Evolutionary conservation across 345 rosid species (phyloP).

Genomic region (Rhizophora apiculata): DNA sequence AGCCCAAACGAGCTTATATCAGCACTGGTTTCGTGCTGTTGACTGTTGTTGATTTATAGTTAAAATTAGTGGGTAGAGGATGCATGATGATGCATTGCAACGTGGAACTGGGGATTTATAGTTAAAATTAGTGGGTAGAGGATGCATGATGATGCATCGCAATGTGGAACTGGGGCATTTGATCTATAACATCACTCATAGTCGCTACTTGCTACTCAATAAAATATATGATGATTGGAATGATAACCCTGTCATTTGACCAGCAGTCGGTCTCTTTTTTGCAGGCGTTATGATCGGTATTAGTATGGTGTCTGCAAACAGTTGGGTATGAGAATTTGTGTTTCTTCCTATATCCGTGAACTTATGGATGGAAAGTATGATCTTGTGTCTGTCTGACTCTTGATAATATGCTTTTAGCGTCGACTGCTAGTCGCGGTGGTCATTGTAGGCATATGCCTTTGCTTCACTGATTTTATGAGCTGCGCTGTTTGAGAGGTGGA

Average conservation of each 20-base stretch:
- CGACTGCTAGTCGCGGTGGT: constrained; percentile 6
- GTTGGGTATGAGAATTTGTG: constrained; percentile 12
- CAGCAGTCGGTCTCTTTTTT: background rate
- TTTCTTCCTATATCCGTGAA: constrained; percentile 16
- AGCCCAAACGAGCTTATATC: too few species aligned
- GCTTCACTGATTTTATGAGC: constrained; percentile 20
- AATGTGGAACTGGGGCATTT: too few species aligned
- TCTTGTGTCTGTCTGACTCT: constrained; percentile 6
- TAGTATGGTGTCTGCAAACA: constrained; percentile 21
- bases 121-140: too few species aligned
- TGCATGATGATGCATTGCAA: too few species aligned
- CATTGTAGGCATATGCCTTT: constrained; percentile 12
- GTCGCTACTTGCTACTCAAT: too few species aligned
- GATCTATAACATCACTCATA: too few species aligned
- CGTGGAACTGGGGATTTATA: too few species aligned
- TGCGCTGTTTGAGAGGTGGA: constrained; percentile 25
- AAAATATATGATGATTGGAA: too few species aligned
- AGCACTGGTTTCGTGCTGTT: too few species aligned
- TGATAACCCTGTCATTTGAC: background rate
- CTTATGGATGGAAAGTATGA: constrained; percentile 8
- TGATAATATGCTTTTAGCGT: constrained; percentile 19
- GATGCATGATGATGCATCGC: too few species aligned
- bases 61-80: too few species aligned
- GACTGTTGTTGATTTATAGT: too few species aligned
- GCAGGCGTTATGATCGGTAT: constrained; percentile 52